These are phyloP conservation scores for Polygonum aviculare DNA, from an alignment of 148 eudicot species.

Conservation along the genomic window DNA sequence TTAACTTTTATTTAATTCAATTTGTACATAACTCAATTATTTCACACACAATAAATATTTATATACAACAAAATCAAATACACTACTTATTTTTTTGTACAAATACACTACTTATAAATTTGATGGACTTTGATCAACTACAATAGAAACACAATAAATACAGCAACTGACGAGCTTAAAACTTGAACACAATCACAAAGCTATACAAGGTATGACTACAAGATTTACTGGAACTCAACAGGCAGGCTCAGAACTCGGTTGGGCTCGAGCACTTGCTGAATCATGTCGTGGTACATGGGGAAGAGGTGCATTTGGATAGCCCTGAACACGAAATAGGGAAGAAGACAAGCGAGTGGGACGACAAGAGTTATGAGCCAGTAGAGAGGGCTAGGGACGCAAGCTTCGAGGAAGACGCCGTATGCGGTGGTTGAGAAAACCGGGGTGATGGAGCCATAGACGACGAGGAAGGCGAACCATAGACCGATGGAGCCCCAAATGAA, in stretches of 20 bases:
- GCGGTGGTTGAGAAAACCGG: conserved; percentile 70
- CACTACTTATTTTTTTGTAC: too few species aligned
- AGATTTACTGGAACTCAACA: background rate
- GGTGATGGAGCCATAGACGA: conserved; percentile 52
- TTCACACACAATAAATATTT: too few species aligned
- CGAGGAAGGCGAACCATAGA: conserved; percentile 66
- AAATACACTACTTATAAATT: too few species aligned
- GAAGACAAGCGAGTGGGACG: conserved; percentile 45
- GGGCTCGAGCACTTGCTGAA: conserved; percentile 24
- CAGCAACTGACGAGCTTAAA: background rate
- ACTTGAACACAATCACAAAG: background rate
- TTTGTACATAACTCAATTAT: too few species aligned
- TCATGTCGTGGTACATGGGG: conserved; percentile 76
- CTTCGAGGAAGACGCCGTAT: conserved; percentile 53
- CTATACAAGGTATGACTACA: background rate
- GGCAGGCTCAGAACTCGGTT: background rate
- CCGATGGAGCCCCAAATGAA: conserved; percentile 83
- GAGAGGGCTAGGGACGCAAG: conserved; percentile 68
- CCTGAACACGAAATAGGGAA: conserved; percentile 56
- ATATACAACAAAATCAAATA: too few species aligned
- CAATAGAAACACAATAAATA: background rate
- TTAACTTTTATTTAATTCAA: too few species aligned
- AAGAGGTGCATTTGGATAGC: conserved; percentile 53
- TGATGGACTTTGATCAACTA: background rate
- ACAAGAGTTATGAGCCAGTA: conserved; percentile 68